These are phyloP conservation scores for Diaporthe aspalathi DNA, from an alignment of 2,329 filamentous ascomycete species.

Conservation along the genomic window DNA sequence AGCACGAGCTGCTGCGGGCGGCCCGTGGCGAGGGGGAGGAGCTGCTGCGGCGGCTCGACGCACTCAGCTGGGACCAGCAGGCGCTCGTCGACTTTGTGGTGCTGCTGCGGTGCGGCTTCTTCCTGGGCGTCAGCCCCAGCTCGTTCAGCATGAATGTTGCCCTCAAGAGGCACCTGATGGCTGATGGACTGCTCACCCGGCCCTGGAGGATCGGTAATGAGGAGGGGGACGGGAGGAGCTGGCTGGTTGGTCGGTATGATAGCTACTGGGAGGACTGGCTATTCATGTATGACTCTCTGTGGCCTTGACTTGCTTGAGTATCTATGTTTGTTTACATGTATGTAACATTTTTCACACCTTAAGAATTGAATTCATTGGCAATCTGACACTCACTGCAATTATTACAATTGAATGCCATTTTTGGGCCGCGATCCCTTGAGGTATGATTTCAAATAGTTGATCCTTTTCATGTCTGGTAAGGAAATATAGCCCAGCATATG, in stretches of 20 bases:
- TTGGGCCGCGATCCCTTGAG: too few relatives aligned
- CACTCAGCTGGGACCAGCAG: slow-evolving; percentile 58
- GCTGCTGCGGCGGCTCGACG: slow-evolving; percentile 48
- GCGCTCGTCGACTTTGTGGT: slow-evolving; percentile 57
- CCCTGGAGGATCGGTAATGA: slow-evolving; percentile 57
- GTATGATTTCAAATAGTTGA: too few relatives aligned
- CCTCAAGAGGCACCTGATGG: slow-evolving; percentile 57
- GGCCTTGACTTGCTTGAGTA: slow-evolving; percentile 47
- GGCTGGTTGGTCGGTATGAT: slow-evolving; percentile 57
- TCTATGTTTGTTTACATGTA: too few relatives aligned
- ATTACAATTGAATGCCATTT: too few relatives aligned
- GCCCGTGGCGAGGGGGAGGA: slow-evolving; percentile 41
- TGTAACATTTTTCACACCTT: too few relatives aligned
- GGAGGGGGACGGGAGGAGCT: slow-evolving; percentile 54
- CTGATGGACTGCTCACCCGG: slow-evolving; percentile 53
- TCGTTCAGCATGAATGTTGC: slow-evolving; percentile 61
- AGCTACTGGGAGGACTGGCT: slow-evolving; percentile 61
- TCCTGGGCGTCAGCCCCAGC: slow-evolving; percentile 59
- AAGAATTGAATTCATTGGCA: neutral
- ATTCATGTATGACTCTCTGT: slow-evolving; percentile 60
- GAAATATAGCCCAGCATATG: too few relatives aligned
- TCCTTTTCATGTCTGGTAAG: too few relatives aligned
- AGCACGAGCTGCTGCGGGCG: slow-evolving; percentile 50
- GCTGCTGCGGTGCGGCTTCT: slow-evolving; percentile 53
- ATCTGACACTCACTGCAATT: too few relatives aligned